These are phyloP conservation scores for Logfia minima DNA, from an alignment of 129 eudicot species.

Conservation along the genomic window DNA sequence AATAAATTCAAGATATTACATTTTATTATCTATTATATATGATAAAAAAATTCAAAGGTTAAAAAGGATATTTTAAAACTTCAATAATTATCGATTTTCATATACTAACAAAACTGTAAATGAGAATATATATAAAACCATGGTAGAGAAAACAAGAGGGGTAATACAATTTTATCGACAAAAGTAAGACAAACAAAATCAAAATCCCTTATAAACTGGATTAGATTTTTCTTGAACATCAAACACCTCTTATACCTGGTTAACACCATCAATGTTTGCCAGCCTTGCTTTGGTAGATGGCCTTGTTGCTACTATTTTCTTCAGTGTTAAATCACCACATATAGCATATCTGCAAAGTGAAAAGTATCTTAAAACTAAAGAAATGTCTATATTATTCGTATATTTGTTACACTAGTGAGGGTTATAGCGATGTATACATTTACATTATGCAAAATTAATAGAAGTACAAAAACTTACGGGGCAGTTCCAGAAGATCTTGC, in stretches of 20 bases:
- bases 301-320: constrained; percentile 64
- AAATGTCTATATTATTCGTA: not conserved
- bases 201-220: not conserved
- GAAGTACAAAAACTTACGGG: constrained; percentile 59
- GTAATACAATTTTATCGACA: no score
- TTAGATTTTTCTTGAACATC: not conserved
- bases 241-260: constrained; percentile 59
- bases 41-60: not conserved
- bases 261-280: constrained; percentile 94
- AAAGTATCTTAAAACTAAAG: constrained; percentile 8
- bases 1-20: no score
- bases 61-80: no score
- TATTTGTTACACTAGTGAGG: not conserved
- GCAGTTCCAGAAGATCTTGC: constrained; percentile 90
- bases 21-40: no score
- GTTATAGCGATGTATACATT: not conserved
- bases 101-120: not conserved
- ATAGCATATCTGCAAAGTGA: constrained; percentile 67
- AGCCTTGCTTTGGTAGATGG: constrained; percentile 91
- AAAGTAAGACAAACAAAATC: no score
- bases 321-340: constrained; percentile 83
- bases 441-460: constrained; percentile 2
- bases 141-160: no score
- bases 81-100: not conserved
- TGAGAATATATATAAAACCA: no score